A percentile compares a stretch with the other conserved stretches of the same genome.
Evolutionary conservation across 805 yeast genomes (phyloP).

Genomic region (Candida nemodendra): DNA sequence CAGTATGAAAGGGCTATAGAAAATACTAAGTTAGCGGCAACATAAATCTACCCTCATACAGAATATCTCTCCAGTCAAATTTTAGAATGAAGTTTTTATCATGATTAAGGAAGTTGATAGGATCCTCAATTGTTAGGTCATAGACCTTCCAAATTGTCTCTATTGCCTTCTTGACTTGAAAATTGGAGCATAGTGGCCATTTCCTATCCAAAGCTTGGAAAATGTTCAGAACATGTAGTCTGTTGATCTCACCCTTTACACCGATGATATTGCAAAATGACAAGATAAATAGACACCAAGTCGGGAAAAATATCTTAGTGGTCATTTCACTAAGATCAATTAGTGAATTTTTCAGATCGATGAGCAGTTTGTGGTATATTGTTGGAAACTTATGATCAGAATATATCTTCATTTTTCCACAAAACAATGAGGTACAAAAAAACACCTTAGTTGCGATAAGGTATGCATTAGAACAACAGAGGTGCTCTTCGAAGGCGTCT

Average conservation of each 20-base stretch:
- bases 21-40: slow-evolving; percentile 23
- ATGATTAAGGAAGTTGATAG: slow-evolving; percentile 7
- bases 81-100: slow-evolving; percentile 4
- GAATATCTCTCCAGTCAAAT: slow-evolving; percentile 29
- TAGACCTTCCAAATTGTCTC: slow-evolving; percentile 31
- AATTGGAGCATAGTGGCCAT: slow-evolving; percentile 30
- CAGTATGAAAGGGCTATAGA: no score
- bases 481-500: slow-evolving; percentile 12
- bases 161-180: slow-evolving; percentile 22
- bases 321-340: slow-evolving; percentile 10
- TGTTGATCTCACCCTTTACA: slow-evolving; percentile 15
- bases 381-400: slow-evolving; percentile 8
- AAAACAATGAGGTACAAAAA: slow-evolving; percentile 14
- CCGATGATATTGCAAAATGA: slow-evolving; percentile 18
- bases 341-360: slow-evolving; percentile 11
- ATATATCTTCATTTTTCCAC: slow-evolving; percentile 9
- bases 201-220: slow-evolving; percentile 20
- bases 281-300: slow-evolving; percentile 31
- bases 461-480: slow-evolving; percentile 27
- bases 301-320: slow-evolving; percentile 25
- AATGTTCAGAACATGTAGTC: slow-evolving; percentile 20
- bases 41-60: slow-evolving; percentile 22
- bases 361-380: slow-evolving; percentile 5
- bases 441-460: slow-evolving; percentile 20
- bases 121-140: slow-evolving; percentile 21